A percentile compares a stretch with the other conserved stretches of the same genome.
phyloP scores from a whole-genome alignment of 2,329 filamentous ascomycete species.

The Pezicula carpinea region DNA sequence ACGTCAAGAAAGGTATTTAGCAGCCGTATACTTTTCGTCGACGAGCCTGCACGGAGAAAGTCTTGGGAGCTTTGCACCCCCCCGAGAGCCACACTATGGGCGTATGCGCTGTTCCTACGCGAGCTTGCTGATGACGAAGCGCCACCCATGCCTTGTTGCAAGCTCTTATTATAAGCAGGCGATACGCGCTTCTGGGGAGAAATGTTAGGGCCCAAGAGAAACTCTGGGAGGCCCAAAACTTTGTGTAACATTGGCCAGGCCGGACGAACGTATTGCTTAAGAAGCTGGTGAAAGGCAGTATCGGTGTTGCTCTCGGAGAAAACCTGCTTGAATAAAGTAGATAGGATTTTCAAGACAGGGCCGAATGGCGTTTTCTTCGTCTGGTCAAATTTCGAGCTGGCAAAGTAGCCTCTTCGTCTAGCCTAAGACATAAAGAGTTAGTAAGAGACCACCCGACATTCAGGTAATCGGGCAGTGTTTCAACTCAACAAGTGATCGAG shows the following conservation, averaged over 20 bases:
- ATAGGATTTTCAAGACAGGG: slow-evolving; percentile 59
- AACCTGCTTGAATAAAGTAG: slow-evolving; percentile 62
- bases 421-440: slow-evolving; percentile 25
- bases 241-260: slow-evolving; percentile 61
- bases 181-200: slow-evolving; percentile 9
- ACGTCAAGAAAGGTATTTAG: slow-evolving; percentile 89
- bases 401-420: slow-evolving; percentile 57
- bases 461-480: no score
- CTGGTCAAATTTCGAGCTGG: slow-evolving; percentile 62
- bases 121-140: slow-evolving; percentile 26
- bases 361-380: slow-evolving; percentile 57
- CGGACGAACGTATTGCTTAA: slow-evolving; percentile 59
- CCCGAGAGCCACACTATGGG: slow-evolving; percentile 27
- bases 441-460: no score
- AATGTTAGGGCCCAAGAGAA: slow-evolving; percentile 47
- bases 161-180: slow-evolving; percentile 24
- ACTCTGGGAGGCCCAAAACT: slow-evolving; percentile 62
- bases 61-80: slow-evolving; percentile 52
- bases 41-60: slow-evolving; percentile 51
- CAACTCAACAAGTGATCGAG: no score
- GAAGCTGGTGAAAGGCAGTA: slow-evolving; percentile 55
- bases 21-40: slow-evolving; percentile 65
- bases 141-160: slow-evolving; percentile 20
- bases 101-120: slow-evolving; percentile 16
- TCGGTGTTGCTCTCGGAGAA: slow-evolving; percentile 64